Evolutionary conservation across 2,329 filamentous ascomycete species (phyloP), one percentile per base, ranked within the genome.

Genomic region (Plectosphaerella sp.): DNA sequence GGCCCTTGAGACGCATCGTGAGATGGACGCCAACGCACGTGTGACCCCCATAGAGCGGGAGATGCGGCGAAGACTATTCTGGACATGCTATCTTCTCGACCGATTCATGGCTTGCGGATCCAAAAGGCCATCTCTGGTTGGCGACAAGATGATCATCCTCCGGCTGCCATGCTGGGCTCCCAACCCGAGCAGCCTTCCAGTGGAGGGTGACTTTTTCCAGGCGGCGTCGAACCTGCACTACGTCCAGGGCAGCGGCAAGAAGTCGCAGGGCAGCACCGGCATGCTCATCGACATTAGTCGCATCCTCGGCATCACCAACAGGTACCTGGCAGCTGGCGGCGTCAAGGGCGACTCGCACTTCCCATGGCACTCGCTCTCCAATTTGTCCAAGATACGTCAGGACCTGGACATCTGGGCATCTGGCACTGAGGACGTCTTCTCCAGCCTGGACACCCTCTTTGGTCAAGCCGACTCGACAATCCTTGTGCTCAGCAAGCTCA

Each of bases 331-430:
- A 9, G 87, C 88, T 2, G 91, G 90, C 7, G 91, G 91, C 35
- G 89, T 94, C 52, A 94, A 93, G 69, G 89, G 89, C 28, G 90
- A 95, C 64, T 91, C 89, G 0, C 90, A 95, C 66, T 95, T 95
- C 58, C 91, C 91, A 10, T 96, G 91, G 91, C 90, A 95, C 64
- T 85, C 89, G 2, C 77, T 92, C 18, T 95, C 91, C 6, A 92
- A 88, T 55, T 75, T 95, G 2, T 94, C 90, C 49, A 91, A 91
- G 64, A 94, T 96, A 57, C 82, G 89, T 28, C 88, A 92, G 57
- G 89, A 94, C 61, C 75, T 96, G 22, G 89, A 95, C 63, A 80
- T 89, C 33, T 96, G 91, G 91, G 88, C 89, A 1, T 85, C 88
- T 1, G 89, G 88, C 11, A 91, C 89, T 1, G 86, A 89, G 56